Base-by-base conservation (phyloP, 306 rosid species). In the cucumber (Cucumis sativus) region DNA sequence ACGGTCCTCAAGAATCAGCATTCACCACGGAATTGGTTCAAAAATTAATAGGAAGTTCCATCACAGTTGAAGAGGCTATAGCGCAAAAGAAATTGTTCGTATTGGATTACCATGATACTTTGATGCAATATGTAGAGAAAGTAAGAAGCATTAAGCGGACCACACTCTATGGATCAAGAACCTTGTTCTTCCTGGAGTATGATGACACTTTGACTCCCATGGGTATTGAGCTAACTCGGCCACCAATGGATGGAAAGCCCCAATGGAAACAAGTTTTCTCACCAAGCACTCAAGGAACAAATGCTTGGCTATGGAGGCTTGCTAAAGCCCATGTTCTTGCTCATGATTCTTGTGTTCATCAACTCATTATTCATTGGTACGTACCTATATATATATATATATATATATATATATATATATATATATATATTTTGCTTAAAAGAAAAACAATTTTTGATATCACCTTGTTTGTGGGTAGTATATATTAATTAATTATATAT, bases 301-400 rank as follows among this genome's bases (percentile, higher is more conserved):
- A 70, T 11, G 80, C 84, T 47, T 94, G 97, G 98, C 91, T 94
- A 3, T 93, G 98, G 98, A 87, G 96, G 76, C 67, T 93, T 4
- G 98, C 98, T 57, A 91, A 91, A 80, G 79, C 91, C 69, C 98
- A 94, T 77, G 88, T 90, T 69, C 90, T 90, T 74, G 91, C 98
- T 43, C 97, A 94, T 71, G 97, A 94, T 75, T 67, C 94, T 40
- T 88, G 94, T 43, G 76, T 80, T 83, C 97, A 94, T 77, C 97
- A 94, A 75, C 97, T 94, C 18, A 88, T 88, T 52, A 85, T 78
- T 70, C 98, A 94, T 64, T 94, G 96, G 96, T 91, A 84, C 28
- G 6, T 58, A 58, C 4, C 2, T 57, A 0, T 57, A 7, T 18
- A 1, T 13, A 15, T 9, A 13, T 13, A n/a, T n/a, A n/a, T n/a